A percentile compares a stretch with the other conserved stretches of the same genome.
Evolutionary conservation across 495 filamentous ascomycete species (phyloP).

Genomic region (Hypoxylon fuscum): DNA sequence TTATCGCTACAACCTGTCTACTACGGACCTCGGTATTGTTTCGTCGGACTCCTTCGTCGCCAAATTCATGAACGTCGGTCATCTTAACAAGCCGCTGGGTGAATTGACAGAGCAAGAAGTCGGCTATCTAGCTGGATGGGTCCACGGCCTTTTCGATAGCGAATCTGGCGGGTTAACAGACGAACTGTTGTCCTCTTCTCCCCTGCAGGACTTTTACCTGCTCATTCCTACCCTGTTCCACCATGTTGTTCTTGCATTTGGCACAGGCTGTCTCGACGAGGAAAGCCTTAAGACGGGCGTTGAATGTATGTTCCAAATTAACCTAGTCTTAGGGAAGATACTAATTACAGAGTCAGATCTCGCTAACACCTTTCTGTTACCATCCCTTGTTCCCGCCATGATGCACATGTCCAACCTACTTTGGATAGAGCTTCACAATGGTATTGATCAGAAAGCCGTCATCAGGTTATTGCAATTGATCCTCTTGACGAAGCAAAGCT

Average conservation of each 20-base stretch:
- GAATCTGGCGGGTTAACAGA: slow-evolving; percentile 78
- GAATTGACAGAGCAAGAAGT: slow-evolving; percentile 78
- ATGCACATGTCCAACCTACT: slow-evolving; percentile 82
- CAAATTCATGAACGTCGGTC: slow-evolving; percentile 74
- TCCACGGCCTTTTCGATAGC: slow-evolving; percentile 83
- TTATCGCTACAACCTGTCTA: slow-evolving; percentile 79
- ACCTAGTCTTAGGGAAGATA: background rate
- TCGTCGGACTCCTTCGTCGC: slow-evolving; percentile 75
- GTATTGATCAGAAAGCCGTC: slow-evolving; percentile 64
- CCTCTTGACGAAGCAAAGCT: slow-evolving; percentile 77
- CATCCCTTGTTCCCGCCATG: slow-evolving; percentile 83
- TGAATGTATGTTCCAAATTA: slow-evolving; percentile 69
- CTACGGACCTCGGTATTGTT: slow-evolving; percentile 70
- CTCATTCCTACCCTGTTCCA: slow-evolving; percentile 90
- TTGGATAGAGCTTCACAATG: slow-evolving; percentile 63
- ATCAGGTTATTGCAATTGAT: slow-evolving; percentile 82
- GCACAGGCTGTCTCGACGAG: slow-evolving; percentile 73
- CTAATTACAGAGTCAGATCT: slow-evolving; percentile 63
- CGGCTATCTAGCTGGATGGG: slow-evolving; percentile 82
- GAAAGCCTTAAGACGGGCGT: slow-evolving; percentile 87
- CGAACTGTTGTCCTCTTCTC: slow-evolving; percentile 89
- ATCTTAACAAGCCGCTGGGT: slow-evolving; percentile 67
- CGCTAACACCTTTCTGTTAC: slow-evolving; percentile 87
- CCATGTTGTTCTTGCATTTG: slow-evolving; percentile 81
- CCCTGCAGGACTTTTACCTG: slow-evolving; percentile 91